Conservation (phyloP, 2,329 filamentous ascomycete species). For the Alternaria brassicae region DNA sequence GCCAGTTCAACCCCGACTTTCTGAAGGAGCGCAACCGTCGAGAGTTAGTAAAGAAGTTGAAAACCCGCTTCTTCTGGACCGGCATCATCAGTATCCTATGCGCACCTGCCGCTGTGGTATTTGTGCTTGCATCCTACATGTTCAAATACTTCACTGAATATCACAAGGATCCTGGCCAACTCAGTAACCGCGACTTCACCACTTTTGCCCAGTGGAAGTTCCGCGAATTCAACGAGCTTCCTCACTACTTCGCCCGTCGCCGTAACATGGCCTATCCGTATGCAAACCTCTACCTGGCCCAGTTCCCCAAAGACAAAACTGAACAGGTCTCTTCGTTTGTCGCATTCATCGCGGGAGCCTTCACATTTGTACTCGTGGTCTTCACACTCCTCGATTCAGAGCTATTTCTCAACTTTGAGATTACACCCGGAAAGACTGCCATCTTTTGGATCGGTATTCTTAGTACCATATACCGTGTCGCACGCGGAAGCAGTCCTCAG, state of each 20-base stretch:
- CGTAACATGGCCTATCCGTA: constrained; percentile 95
- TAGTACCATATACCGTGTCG: constrained; percentile 81
- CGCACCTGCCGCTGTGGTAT: constrained; percentile 85
- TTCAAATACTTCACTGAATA: constrained; percentile 98
- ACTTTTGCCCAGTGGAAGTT: constrained; percentile 98
- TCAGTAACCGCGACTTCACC: constrained; percentile 90
- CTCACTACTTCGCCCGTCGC: constrained; percentile 87
- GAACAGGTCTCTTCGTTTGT: constrained; percentile 84
- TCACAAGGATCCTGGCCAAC: constrained; percentile 86
- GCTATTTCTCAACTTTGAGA: constrained; percentile 87
- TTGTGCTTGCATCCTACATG: constrained; percentile 87
- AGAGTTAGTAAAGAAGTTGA: constrained; percentile 78
- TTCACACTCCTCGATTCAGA: constrained; percentile 90
- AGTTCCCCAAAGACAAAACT: constrained; percentile 95
- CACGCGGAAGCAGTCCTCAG: constrained; percentile 80
- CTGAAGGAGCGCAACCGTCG: constrained; percentile 82
- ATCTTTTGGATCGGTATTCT: constrained; percentile 90
- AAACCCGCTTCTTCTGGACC: constrained; percentile 78
- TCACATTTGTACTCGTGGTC: constrained; percentile 83
- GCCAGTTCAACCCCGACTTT: constrained; percentile 86
- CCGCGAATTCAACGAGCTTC: constrained; percentile 95
- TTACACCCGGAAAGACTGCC: constrained; percentile 85
- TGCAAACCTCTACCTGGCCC: constrained; percentile 89
- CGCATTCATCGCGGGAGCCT: constrained; percentile 84
- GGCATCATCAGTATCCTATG: constrained; percentile 86